Evolutionary conservation across 257 asterid genomes (phyloP).

Genomic region (Striga asiatica): DNA sequence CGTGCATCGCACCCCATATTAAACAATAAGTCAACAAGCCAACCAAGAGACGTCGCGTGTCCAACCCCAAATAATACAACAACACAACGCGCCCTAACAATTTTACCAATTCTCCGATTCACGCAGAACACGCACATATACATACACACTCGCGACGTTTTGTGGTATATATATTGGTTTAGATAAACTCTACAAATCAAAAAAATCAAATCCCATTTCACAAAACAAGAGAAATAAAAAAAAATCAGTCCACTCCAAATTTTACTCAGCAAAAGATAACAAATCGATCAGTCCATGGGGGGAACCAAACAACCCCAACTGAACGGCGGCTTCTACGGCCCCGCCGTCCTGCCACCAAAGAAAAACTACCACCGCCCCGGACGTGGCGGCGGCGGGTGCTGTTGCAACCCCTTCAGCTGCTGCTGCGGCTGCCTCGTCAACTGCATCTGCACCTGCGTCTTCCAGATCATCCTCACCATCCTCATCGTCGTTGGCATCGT

Average conservation of each 20-base stretch:
- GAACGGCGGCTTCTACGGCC: slow-evolving; percentile 92
- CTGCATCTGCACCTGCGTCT: slow-evolving; percentile 58
- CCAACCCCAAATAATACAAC: no score
- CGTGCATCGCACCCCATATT: no score
- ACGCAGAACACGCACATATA: neutral
- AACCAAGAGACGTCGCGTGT: no score
- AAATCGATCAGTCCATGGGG: slow-evolving; percentile 16
- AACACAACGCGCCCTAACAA: slow-evolving; percentile 4
- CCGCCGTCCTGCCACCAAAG: slow-evolving; percentile 54
- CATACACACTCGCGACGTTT: no score
- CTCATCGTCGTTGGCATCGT: slow-evolving; percentile 30
- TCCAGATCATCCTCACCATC: slow-evolving; percentile 50
- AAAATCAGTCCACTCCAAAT: no score
- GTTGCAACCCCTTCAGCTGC: slow-evolving; percentile 71
- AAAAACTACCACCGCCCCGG: slow-evolving; percentile 60
- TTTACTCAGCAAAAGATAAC: neutral
- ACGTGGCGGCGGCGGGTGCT: slow-evolving; percentile 52
- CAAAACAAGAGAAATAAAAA: no score
- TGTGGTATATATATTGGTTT: no score
- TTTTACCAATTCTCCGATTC: slow-evolving; percentile 20
- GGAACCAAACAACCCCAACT: slow-evolving; percentile 26
- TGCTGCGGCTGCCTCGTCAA: slow-evolving; percentile 56
- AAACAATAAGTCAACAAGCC: no score
- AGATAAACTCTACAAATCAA: no score
- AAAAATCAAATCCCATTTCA: neutral